These are phyloP conservation scores for Neotropicomus parvogracilis DNA, from an alignment of 1,284 basidiomycete species.

Conservation along the genomic window DNA sequence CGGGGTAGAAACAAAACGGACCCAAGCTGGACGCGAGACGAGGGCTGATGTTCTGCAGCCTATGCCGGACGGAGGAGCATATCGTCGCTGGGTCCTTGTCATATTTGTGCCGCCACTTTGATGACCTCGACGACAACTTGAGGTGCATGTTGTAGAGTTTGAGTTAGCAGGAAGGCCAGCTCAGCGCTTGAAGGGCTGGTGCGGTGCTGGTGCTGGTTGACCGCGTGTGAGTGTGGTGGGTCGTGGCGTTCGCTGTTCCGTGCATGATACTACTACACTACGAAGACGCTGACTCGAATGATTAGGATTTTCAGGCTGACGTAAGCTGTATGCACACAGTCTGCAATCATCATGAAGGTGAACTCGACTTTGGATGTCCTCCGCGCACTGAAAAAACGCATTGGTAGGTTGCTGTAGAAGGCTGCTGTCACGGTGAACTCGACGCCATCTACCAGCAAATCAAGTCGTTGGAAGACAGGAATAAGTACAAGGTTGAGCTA, in stretches of 20 bases:
- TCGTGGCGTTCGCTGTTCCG: too few relatives aligned
- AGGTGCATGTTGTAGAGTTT: slow-evolving; percentile 22
- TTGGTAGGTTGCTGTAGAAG: slow-evolving; percentile 81
- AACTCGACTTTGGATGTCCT: background rate
- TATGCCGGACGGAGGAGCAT: slow-evolving; percentile 25
- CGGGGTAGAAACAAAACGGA: slow-evolving; percentile 5
- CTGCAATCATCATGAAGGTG: slow-evolving; percentile 23
- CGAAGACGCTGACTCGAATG: too few relatives aligned
- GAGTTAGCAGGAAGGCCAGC: background rate
- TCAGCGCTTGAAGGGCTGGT: too few relatives aligned
- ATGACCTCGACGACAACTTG: slow-evolving; percentile 22
- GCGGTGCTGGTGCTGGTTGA: slow-evolving; percentile 14
- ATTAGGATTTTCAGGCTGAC: too few relatives aligned
- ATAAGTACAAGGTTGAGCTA: slow-evolving; percentile 73
- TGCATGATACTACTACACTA: too few relatives aligned
- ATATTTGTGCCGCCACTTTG: slow-evolving; percentile 27
- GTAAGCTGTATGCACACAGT: background rate
- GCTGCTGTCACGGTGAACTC: slow-evolving; percentile 92
- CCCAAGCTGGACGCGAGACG: slow-evolving; percentile 30
- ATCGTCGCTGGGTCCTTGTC: slow-evolving; percentile 30
- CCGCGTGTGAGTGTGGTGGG: slow-evolving; percentile 18
- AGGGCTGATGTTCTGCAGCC: slow-evolving; percentile 28
- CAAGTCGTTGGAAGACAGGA: slow-evolving; percentile 53
- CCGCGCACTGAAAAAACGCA: background rate
- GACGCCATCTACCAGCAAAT: slow-evolving; percentile 86